Evolutionary conservation across 306 rosid species (phyloP).

Genomic region (Sesbania bispinosa): DNA sequence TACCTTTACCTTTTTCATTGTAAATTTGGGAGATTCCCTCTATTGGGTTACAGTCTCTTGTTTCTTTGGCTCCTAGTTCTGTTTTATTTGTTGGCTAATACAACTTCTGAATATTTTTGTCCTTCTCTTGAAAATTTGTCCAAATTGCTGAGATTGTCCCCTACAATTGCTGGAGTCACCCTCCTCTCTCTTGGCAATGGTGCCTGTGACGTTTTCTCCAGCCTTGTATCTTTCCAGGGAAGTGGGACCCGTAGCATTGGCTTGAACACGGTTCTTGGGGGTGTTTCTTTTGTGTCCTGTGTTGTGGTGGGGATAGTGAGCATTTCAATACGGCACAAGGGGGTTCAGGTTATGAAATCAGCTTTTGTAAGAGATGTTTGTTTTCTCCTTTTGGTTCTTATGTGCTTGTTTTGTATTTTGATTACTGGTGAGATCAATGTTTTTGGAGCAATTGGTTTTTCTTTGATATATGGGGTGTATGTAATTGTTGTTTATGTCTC

Average conservation of each 20-base stretch:
- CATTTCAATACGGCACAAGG: conserved; percentile 19
- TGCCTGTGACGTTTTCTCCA: conserved; percentile 42
- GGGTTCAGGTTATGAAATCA: conserved; percentile 22
- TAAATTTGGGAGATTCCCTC: conserved; percentile 33
- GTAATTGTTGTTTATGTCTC: conserved; percentile 32
- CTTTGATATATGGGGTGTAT: conserved; percentile 35
- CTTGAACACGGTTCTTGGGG: conserved; percentile 38
- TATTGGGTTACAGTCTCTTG: conserved; percentile 31
- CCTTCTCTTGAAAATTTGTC: conserved; percentile 45
- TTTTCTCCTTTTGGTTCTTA: conserved; percentile 32
- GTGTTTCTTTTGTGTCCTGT: conserved; percentile 38
- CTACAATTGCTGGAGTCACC: conserved; percentile 48
- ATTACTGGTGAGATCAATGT: conserved; percentile 31
- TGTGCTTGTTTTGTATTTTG: conserved; percentile 26
- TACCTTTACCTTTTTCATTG: conserved; percentile 45
- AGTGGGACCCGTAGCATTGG: conserved; percentile 32
- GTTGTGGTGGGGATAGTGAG: conserved; percentile 43
- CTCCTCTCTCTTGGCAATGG: conserved; percentile 49
- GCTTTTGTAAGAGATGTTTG: conserved; percentile 41
- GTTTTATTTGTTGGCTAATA: conserved; percentile 38
- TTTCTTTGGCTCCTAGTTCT: conserved; percentile 36
- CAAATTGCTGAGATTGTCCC: conserved; percentile 33
- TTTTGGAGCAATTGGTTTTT: conserved; percentile 42
- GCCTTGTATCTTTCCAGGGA: conserved; percentile 34
- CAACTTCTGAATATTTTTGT: conserved; percentile 43